Percentiles rank a stretch among this genome's conserved stretches.
These are phyloP conservation scores for Amanita exitialis DNA, from an alignment of 768 basidiomycete species.

Conservation along the genomic window DNA sequence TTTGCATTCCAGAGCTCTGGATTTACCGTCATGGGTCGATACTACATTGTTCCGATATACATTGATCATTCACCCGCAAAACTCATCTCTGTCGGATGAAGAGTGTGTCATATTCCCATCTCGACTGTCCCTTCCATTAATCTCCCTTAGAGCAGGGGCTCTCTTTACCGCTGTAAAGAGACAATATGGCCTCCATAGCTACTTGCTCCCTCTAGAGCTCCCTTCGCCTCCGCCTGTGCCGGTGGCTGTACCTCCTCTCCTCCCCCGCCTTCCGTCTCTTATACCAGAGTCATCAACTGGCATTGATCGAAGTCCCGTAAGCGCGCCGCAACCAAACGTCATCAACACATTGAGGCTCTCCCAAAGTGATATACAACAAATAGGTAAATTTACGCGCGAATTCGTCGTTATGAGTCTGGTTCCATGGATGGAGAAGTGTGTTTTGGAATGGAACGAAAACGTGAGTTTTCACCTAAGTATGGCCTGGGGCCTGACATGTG, in stretches of 20 bases:
- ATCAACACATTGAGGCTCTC: constrained; percentile 43
- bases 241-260: constrained; percentile 52
- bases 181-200: constrained; percentile 72
- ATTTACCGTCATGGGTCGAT: constrained; percentile 81
- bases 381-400: constrained; percentile 75
- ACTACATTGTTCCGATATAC: constrained; percentile 59
- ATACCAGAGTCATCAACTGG: constrained; percentile 12
- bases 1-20: constrained; percentile 53
- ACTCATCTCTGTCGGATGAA: constrained; percentile 63
- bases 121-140: constrained; percentile 5
- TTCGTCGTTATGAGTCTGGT: constrained; percentile 83
- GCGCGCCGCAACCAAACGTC: constrained; percentile 11
- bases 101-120: constrained; percentile 45
- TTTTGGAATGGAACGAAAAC: constrained; percentile 89
- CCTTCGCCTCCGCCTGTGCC: constrained; percentile 56
- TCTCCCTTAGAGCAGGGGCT: constrained; percentile 49
- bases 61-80: constrained; percentile 65
- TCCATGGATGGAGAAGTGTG: constrained; percentile 96
- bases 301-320: constrained; percentile 12
- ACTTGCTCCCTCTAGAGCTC: constrained; percentile 53
- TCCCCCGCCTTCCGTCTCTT: constrained; percentile 54
- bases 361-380: constrained; percentile 66
- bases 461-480: constrained; percentile 24
- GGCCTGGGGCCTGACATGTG: neutral
- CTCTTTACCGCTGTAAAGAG: constrained; percentile 84